These are phyloP conservation scores for Xylaria grammica DNA, from an alignment of 495 filamentous ascomycete species.

Conservation along the genomic window DNA sequence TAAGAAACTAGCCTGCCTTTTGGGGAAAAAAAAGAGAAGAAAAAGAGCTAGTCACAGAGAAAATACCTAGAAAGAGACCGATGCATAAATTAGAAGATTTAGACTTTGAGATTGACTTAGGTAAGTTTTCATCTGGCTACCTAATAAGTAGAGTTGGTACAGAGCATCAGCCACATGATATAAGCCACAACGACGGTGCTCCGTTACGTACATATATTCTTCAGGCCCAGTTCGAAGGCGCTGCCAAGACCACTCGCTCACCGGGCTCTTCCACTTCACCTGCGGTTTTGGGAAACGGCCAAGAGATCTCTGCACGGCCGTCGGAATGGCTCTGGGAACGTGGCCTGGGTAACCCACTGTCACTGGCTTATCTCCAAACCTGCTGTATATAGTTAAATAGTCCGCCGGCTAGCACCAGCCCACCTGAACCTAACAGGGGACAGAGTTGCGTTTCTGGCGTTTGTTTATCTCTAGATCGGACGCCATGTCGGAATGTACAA, in stretches of 20 bases:
- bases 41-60: too few relatives aligned
- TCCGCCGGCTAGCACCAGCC: background rate
- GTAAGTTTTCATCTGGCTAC: too few relatives aligned
- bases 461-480: background rate
- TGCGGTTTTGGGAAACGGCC: slow-evolving; percentile 36
- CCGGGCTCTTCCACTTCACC: slow-evolving; percentile 23
- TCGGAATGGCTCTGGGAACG: slow-evolving; percentile 21
- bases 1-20: too few relatives aligned
- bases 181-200: too few relatives aligned
- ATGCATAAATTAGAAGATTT: too few relatives aligned
- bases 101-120: too few relatives aligned
- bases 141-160: too few relatives aligned
- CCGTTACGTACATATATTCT: too few relatives aligned
- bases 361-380: slow-evolving; percentile 15
- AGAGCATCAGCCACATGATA: too few relatives aligned
- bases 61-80: too few relatives aligned
- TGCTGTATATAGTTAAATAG: background rate
- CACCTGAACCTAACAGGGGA: background rate
- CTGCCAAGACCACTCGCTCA: slow-evolving; percentile 28
- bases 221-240: background rate
- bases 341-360: slow-evolving; percentile 24
- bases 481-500: background rate
- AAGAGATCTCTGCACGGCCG: slow-evolving; percentile 18
- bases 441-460: background rate
- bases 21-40: too few relatives aligned